A percentile compares a stretch with the other conserved stretches of the same genome.
phyloP scores from a whole-genome alignment of 768 basidiomycete species.

The Mycena haematopus region DNA sequence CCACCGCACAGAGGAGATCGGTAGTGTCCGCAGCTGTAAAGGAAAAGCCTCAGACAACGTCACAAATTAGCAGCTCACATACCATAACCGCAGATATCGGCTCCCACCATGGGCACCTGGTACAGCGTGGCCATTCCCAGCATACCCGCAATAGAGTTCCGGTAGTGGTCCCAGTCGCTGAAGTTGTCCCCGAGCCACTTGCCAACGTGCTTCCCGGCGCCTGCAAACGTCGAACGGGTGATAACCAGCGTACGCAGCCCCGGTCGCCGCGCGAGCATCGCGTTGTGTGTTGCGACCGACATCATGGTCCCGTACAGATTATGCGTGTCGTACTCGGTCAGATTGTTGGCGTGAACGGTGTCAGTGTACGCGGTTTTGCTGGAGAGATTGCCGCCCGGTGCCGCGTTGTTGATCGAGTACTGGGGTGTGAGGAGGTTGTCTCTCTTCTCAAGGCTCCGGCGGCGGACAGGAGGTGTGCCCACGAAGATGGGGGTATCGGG shows the following conservation, averaged over 20 bases:
- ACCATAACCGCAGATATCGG: constrained; percentile 77
- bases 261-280: constrained; percentile 68
- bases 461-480: constrained; percentile 27
- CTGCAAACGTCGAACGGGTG: constrained; percentile 77
- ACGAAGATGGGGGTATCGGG: constrained; percentile 61
- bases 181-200: constrained; percentile 80
- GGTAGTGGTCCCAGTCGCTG: constrained; percentile 64
- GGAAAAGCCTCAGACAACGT: neutral
- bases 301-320: constrained; percentile 78
- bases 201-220: constrained; percentile 69
- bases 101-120: constrained; percentile 79
- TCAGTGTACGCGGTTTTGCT: constrained; percentile 58
- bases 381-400: constrained; percentile 52
- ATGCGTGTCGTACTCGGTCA: constrained; percentile 67
- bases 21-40: constrained; percentile 61
- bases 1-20: constrained; percentile 63
- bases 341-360: constrained; percentile 60
- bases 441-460: constrained; percentile 27
- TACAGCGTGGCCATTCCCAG: constrained; percentile 69
- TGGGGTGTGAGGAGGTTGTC: constrained; percentile 57
- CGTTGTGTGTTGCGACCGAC: constrained; percentile 64
- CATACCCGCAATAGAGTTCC: constrained; percentile 66
- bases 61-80: constrained; percentile 23
- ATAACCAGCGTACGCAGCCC: constrained; percentile 67
- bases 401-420: constrained; percentile 66